A percentile compares a stretch with the other conserved stretches of the same genome.
phyloP scores from a whole-genome alignment of 106 monocot species.

The Allium cepa region DNA sequence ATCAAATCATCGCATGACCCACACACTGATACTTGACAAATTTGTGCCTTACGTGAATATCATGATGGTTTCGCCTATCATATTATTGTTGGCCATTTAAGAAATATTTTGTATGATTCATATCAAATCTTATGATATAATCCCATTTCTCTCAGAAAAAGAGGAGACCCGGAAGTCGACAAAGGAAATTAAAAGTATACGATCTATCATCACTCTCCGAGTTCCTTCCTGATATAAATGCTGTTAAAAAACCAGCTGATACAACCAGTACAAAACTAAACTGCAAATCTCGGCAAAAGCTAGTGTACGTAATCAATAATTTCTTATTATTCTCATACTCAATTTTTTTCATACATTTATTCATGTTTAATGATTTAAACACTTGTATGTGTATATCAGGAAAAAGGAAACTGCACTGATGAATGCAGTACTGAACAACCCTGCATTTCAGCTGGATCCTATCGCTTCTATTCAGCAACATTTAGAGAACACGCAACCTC shows the following conservation, averaged over 20 bases:
- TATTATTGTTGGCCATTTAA: not conserved
- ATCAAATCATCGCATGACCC: not conserved
- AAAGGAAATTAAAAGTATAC: slow-evolving; percentile 69
- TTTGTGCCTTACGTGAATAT: not conserved
- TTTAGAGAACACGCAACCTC: slow-evolving; percentile 45
- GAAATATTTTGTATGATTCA: not conserved
- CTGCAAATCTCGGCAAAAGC: slow-evolving; percentile 49
- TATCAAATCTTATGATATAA: not conserved
- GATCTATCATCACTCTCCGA: slow-evolving; percentile 60
- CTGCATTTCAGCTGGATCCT: slow-evolving; percentile 44
- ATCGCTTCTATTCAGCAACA: slow-evolving; percentile 46
- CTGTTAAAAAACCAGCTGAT: not conserved
- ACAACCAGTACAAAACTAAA: slow-evolving; percentile 27
- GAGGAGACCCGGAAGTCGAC: slow-evolving; percentile 36
- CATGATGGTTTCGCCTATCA: not conserved
- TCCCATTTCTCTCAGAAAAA: slow-evolving; percentile 17
- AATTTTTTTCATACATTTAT: not conserved
- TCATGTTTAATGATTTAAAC: not conserved
- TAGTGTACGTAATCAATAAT: slow-evolving; percentile 29
- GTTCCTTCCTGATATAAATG: slow-evolving; percentile 36
- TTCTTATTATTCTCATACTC: not conserved
- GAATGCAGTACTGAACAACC: slow-evolving; percentile 29
- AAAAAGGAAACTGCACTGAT: slow-evolving; percentile 32
- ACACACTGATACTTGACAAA: not conserved
- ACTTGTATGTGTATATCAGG: slow-evolving; percentile 7